Base-by-base conservation (phyloP, 2,329 filamentous ascomycete genomes). In the Sporothrix euskadiensis region DNA sequence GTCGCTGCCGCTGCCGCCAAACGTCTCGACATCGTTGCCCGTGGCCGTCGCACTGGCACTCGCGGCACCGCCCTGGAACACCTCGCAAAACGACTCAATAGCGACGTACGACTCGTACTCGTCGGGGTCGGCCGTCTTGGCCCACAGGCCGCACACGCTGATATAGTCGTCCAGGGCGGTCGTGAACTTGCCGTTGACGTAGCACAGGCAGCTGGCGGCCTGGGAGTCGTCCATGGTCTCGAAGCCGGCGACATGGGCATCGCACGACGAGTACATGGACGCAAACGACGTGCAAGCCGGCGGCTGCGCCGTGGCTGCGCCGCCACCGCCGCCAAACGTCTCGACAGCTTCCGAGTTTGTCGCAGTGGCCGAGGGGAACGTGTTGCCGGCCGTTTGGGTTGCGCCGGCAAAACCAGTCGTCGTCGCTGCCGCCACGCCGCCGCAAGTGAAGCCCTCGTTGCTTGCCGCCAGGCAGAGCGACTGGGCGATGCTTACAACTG, bases 141-240 rank as follows among this genome's bases (percentile, higher is more conserved):
- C 75, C 54, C 69, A 80, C 1, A 70, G 47, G 22, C 69, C 76
- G 44, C 79, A 80, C 9, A 63, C 22, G 16, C 72, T 74, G 7
- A 77, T 76, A 49, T 76, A 78, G 71, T 76, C 73, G 65, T 80
- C 76, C 14, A 80, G 74, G 0, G 65, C 69, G 1, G 78, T 80
- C 52, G 77, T 77, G 69, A 74, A 76, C 6, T 39, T 56, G 3
- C 73, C 73, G 14, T 63, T 47, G 26, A 76, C 72, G 69, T 76
- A 76, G 74, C 79, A 80, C 14, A 80, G 44, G 69, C 79, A 80
- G 3, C 71, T 74, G 1, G 77, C 78, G 14, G 72, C 49, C 4
- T 77, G 69, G 9, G 4, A 47, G 10, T 66, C 52, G n/a, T 59
- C 30, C 30, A 75, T 71, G 8, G 76, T 76, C 26, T 30, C 4